phyloP scores from a whole-genome alignment of 2,329 filamentous ascomycete genomes.

The Colletotrichum orbiculare region DNA sequence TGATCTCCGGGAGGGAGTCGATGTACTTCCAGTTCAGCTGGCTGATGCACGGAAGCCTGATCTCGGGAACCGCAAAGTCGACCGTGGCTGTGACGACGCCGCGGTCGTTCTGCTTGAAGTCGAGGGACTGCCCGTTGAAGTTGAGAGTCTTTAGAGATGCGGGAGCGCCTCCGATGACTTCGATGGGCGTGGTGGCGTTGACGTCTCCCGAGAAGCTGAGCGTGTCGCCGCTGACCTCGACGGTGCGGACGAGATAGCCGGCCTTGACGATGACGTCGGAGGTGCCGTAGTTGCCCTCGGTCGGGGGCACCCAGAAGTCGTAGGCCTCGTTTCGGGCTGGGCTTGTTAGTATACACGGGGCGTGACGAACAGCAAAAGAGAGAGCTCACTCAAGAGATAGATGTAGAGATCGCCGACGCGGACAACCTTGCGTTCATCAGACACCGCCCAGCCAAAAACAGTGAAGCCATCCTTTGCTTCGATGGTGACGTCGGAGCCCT shows the following conservation, averaged over 20 bases:
- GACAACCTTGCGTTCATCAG: conserved; percentile 34
- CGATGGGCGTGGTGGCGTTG: conserved; percentile 39
- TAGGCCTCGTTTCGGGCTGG: conserved; percentile 41
- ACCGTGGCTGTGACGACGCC: conserved; percentile 39
- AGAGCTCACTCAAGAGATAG: conserved; percentile 45
- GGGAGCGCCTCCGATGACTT: conserved; percentile 40
- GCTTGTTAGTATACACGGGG: background rate
- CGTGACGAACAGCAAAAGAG: background rate
- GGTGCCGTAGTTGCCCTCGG: conserved; percentile 34
- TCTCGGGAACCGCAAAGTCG: conserved; percentile 34
- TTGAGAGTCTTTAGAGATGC: conserved; percentile 30
- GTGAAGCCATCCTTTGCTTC: conserved; percentile 33
- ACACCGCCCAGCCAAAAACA: conserved; percentile 34
- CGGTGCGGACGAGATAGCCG: conserved; percentile 40
- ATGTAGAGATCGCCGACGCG: conserved; percentile 31
- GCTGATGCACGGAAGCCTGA: conserved; percentile 31
- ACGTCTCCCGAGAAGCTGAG: conserved; percentile 41
- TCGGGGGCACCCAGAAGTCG: conserved; percentile 41
- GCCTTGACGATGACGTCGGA: conserved; percentile 40
- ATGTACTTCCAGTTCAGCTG: conserved; percentile 36
- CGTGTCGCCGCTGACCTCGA: conserved; percentile 32
- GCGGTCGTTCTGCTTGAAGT: conserved; percentile 34
- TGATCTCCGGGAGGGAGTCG: conserved; percentile 40
- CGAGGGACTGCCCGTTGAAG: conserved; percentile 37
- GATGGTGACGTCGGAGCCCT: conserved; percentile 28